A percentile compares a stretch with the other conserved stretches of the same genome.
Conservation (phyloP, 208 protist species). For the Acanthamoeba triangularis region DNA sequence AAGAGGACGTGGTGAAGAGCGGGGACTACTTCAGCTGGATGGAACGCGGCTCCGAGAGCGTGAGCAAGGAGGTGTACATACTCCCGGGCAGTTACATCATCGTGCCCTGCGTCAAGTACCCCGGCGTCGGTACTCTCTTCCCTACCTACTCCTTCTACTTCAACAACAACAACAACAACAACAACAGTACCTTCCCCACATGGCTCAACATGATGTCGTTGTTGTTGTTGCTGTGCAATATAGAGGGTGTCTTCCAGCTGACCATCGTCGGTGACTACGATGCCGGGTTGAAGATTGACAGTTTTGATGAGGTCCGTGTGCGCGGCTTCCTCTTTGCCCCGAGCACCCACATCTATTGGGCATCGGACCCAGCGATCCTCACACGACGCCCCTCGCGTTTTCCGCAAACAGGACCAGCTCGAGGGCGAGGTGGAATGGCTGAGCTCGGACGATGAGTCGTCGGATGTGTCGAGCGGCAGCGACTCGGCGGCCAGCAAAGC, state of each 20-base stretch:
- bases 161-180: background rate
- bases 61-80: conserved; percentile 64
- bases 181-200: too few species aligned
- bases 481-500: background rate
- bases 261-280: conserved; percentile 50
- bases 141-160: background rate
- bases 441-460: conserved; percentile 33
- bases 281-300: conserved; percentile 61
- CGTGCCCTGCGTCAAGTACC: conserved; percentile 72
- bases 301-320: conserved; percentile 65
- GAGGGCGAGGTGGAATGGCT: conserved; percentile 41
- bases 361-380: background rate
- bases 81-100: conserved; percentile 51
- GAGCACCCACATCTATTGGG: too few species aligned
- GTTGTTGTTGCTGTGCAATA: conserved; percentile 9
- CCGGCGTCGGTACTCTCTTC: conserved; percentile 33
- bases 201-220: background rate
- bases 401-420: background rate
- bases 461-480: conserved; percentile 57
- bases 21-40: conserved; percentile 69
- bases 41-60: conserved; percentile 28
- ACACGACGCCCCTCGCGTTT: background rate
- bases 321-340: too few species aligned
- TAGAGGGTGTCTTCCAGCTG: conserved; percentile 63
- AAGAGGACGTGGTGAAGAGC: conserved; percentile 67